These are phyloP conservation scores for Clitopilus passeckerianus DNA, from an alignment of 768 basidiomycete species.

Conservation along the genomic window DNA sequence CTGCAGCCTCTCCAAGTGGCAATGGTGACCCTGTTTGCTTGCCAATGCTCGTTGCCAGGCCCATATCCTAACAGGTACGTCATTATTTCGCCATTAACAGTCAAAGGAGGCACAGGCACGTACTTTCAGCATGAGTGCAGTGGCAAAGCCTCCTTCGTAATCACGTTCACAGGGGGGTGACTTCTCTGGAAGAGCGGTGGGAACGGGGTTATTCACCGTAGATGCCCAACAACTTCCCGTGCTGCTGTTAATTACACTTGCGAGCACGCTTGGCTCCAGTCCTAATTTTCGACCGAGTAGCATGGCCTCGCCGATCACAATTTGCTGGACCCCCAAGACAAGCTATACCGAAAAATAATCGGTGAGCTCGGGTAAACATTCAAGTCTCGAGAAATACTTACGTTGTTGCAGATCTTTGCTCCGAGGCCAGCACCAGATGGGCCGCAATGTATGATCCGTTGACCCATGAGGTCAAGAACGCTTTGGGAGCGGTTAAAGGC, in stretches of 20 bases:
- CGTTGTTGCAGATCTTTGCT: conserved; percentile 91
- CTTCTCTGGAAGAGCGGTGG: conserved; percentile 61
- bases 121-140: conserved; percentile 80
- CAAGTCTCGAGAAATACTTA: conserved; percentile 23
- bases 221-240: conserved; percentile 84
- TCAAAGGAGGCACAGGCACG: background rate
- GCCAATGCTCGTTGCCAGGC: conserved; percentile 68
- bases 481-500: conserved; percentile 56
- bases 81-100: conserved; percentile 4
- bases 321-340: conserved; percentile 73
- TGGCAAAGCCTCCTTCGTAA: conserved; percentile 85
- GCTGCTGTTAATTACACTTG: conserved; percentile 80
- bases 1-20: conserved; percentile 64
- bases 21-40: conserved; percentile 41
- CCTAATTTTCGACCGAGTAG: conserved; percentile 80
- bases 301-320: conserved; percentile 89
- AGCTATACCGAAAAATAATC: conserved; percentile 32
- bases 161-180: conserved; percentile 79
- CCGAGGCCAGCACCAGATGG: conserved; percentile 76
- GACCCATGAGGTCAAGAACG: conserved; percentile 71
- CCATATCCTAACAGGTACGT: conserved; percentile 61
- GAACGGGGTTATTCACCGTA: conserved; percentile 86
- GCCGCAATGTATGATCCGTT: conserved; percentile 79
- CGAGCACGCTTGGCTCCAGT: conserved; percentile 68
- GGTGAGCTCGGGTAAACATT: background rate